Evolutionary conservation across 202 grass and related monocot species (phyloP).

Genomic region (Musa balbisiana): DNA sequence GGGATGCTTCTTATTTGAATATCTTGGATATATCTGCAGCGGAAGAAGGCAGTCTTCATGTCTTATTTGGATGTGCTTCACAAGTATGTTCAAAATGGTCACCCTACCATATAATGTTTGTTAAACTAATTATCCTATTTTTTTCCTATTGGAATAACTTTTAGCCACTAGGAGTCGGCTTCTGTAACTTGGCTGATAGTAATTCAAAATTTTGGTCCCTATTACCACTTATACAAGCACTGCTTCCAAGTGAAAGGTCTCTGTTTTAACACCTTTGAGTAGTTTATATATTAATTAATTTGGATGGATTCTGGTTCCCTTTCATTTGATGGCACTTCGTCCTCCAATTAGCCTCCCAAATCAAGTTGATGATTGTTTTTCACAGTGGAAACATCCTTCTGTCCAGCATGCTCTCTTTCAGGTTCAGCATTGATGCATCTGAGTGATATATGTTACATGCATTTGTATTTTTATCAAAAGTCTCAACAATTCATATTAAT

Average conservation of each 20-base stretch:
- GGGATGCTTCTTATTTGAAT: conserved; percentile 51
- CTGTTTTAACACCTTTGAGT: background rate
- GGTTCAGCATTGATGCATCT: conserved; percentile 28
- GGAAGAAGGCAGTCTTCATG: conserved; percentile 86
- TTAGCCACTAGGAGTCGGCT: background rate
- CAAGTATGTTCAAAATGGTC: conserved; percentile 47
- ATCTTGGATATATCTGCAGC: conserved; percentile 68
- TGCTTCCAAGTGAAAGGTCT: conserved; percentile 63
- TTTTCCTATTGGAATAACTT: conserved; percentile 3
- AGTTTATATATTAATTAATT: background rate
- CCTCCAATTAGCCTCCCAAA: conserved; percentile 53
- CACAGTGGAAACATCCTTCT: conserved; percentile 39
- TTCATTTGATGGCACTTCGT: conserved; percentile 56
- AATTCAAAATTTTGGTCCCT: conserved; percentile 59
- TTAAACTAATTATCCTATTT: background rate
- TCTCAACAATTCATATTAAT: conserved; percentile 22
- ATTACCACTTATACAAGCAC: conserved; percentile 88
- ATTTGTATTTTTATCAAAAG: background rate
- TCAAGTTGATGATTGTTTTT: conserved; percentile 80
- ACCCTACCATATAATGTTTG: background rate
- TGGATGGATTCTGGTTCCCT: background rate
- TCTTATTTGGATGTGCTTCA: conserved; percentile 68
- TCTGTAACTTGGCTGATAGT: no score
- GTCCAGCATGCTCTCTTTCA: conserved; percentile 34
- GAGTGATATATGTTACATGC: background rate